Base-by-base conservation (phyloP, 1,284 basidiomycete species). In the Microbotryum scabiosae region DNA sequence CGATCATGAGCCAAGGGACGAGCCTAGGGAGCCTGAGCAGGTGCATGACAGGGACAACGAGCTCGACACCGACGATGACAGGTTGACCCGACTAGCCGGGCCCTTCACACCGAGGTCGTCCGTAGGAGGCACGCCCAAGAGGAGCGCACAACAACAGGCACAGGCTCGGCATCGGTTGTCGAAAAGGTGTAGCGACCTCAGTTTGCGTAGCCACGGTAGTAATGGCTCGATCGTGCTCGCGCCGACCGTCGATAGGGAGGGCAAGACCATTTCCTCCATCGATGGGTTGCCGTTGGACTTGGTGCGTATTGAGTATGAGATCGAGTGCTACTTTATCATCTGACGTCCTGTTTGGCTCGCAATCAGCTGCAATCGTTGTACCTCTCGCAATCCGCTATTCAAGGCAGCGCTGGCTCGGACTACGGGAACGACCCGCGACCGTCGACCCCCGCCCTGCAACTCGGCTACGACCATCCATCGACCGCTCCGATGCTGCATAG, bases 331-430 rank as follows among this genome's bases (percentile, higher is more conserved):
- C 36, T 30, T 30, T 30, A 8, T 5, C 14, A 18, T 12, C 36
- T 41, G 36, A 41, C 36, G 36, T 41, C 36, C 36, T 4, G 14
- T 6, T 23, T 28, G 26, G 25, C 51, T 52, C 12, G 2, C 21
- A 23, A 30, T 30, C 59, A 68, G 67, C 59, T 68, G 1, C 67
- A 68, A 57, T 68, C 67, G 2, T 54, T 68, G 5, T 68, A 68
- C 59, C 55, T 66, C 23, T 46, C 50, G 20, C 47, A 54, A 51
- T 12, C 59, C 62, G 2, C 47, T 56, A 49, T 47, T 7, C 49
- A 54, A 44, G 53, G 47, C 21, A 21, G 46, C 26, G 36, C 21
- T 49, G 14, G 56, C 6, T 56, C 56, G 55, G 52, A 57, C 10
- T 28, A 23, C 3, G 51, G 49, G 36, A 16, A 47, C 54, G 25